These are phyloP conservation scores for Collybia sordida DNA, from an alignment of 768 basidiomycete species.

Conservation along the genomic window DNA sequence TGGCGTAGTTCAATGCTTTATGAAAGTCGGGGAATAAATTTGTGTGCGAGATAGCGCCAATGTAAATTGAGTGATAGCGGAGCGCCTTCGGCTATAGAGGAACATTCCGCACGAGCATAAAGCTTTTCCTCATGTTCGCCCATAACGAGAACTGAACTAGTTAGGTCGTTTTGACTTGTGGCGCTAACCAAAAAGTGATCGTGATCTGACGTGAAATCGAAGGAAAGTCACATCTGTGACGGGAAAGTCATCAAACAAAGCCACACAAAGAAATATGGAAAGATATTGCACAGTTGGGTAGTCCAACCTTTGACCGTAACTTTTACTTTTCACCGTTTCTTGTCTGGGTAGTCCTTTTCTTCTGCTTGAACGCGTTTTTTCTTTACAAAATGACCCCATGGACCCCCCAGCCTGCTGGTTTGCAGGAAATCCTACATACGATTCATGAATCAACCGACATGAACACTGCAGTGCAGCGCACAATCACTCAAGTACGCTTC, in stretches of 20 bases:
- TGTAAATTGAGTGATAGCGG: no score
- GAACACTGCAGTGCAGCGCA: constrained; percentile 72
- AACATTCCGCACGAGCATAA: no score
- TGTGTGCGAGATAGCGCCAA: no score
- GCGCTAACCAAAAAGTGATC: no score
- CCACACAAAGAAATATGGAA: constrained; percentile 22
- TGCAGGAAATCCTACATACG: constrained; percentile 90
- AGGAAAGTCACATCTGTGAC: constrained; percentile 17
- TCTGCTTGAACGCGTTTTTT: constrained; percentile 36
- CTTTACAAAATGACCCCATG: constrained; percentile 64
- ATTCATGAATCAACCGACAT: constrained; percentile 88
- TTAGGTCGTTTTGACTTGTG: no score
- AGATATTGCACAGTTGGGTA: constrained; percentile 16
- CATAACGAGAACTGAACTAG: no score
- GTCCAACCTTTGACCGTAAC: constrained; percentile 14
- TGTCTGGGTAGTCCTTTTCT: constrained; percentile 18
- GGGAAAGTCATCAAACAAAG: constrained; percentile 8
- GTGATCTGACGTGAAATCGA: no score
- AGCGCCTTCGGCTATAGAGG: no score
- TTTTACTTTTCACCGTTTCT: constrained; percentile 21
- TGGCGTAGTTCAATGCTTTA: no score
- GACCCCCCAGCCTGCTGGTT: constrained; percentile 80
- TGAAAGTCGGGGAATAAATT: no score
- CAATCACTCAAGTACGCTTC: constrained; percentile 74
- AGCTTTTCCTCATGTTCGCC: no score